A percentile compares a stretch with the other conserved stretches of the same genome.
These are phyloP conservation scores for Ustilaginoidea virens DNA, from an alignment of 2,329 filamentous ascomycete species.

Conservation along the genomic window DNA sequence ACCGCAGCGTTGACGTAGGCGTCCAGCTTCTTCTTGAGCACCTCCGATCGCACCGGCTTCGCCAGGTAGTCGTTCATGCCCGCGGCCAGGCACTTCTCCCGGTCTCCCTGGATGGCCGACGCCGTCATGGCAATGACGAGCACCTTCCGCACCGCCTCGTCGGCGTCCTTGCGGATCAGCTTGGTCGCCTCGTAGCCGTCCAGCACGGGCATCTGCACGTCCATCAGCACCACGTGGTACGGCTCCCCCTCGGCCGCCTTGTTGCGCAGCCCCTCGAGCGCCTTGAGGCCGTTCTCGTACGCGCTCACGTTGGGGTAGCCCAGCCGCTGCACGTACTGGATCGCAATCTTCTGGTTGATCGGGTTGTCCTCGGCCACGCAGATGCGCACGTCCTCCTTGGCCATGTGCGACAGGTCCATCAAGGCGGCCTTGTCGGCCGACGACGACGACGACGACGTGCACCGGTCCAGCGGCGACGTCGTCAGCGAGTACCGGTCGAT, in stretches of 20 bases:
- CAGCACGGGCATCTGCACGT: conserved; percentile 88
- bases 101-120: conserved; percentile 82
- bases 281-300: conserved; percentile 78
- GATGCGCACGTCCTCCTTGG: conserved; percentile 65
- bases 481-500: conserved; percentile 19
- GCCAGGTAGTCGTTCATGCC: conserved; percentile 98
- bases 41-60: conserved; percentile 82
- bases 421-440: too few relatives aligned
- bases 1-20: conserved; percentile 31
- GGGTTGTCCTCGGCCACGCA: conserved; percentile 93
- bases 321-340: conserved; percentile 75
- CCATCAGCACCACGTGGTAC: conserved; percentile 88
- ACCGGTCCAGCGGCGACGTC: conserved; percentile 20
- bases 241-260: conserved; percentile 57
- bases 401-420: conserved; percentile 55
- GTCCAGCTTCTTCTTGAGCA: conserved; percentile 69
- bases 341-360: conserved; percentile 88
- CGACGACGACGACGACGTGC: conserved; percentile 18
- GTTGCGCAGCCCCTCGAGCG: conserved; percentile 68
- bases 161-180: conserved; percentile 59
- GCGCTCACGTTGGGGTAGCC: conserved; percentile 72
- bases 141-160: conserved; percentile 63
- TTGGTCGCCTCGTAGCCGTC: conserved; percentile 88
- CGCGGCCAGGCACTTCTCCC: conserved; percentile 87
- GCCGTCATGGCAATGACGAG: conserved; percentile 98